Percentiles rank a stretch among this genome's conserved stretches.
Evolutionary conservation across 495 filamentous ascomycete genomes (phyloP).

Genomic region (Talaromyces liani): DNA sequence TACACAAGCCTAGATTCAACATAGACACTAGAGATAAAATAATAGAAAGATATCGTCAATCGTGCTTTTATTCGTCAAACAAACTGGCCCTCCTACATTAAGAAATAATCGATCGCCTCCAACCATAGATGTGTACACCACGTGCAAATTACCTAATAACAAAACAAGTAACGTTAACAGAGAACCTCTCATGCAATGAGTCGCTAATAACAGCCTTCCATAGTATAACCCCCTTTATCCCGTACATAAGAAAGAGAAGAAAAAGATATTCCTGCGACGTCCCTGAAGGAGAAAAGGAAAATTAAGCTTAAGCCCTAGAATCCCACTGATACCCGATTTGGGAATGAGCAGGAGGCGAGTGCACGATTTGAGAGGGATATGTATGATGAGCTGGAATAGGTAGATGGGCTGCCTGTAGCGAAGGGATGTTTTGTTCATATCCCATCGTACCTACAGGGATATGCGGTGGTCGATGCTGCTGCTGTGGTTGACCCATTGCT

Average conservation of each 20-base stretch:
- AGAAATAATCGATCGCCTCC: neutral
- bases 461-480: neutral
- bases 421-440: neutral
- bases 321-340: constrained; percentile 8
- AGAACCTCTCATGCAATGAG: neutral
- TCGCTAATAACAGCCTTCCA: neutral
- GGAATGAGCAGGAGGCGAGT: neutral
- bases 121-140: neutral
- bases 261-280: neutral
- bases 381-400: neutral
- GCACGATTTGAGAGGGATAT: neutral
- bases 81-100: neutral
- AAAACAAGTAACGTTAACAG: neutral
- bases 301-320: constrained; percentile 1
- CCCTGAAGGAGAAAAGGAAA: neutral
- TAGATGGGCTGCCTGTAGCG: constrained; percentile 2
- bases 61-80: neutral
- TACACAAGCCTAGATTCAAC: neutral
- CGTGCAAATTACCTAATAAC: neutral
- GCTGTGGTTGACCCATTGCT: neutral
- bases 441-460: constrained; percentile 6
- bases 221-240: neutral
- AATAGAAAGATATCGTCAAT: neutral
- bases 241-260: neutral
- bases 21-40: neutral